These are phyloP conservation scores for Thielaviopsis populi DNA, from an alignment of 2,329 filamentous ascomycete genomes.

Conservation along the genomic window DNA sequence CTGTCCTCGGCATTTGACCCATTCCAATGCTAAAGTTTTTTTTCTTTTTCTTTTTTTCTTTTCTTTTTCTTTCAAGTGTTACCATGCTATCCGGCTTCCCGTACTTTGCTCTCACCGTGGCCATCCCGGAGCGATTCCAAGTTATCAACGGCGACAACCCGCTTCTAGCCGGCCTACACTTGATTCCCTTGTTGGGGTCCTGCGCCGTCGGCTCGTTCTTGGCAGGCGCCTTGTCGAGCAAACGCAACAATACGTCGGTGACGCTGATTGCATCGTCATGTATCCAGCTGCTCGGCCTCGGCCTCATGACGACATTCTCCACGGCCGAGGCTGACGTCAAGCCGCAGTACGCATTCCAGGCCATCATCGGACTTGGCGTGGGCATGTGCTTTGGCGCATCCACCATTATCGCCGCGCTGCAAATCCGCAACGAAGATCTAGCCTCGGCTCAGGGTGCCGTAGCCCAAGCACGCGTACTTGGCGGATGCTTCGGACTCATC, in stretches of 20 bases:
- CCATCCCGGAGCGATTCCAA: conserved; percentile 45
- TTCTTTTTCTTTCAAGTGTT: conserved; percentile 26
- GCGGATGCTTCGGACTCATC: conserved; percentile 43
- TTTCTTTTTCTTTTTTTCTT: too few relatives aligned
- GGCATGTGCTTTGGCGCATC: conserved; percentile 42
- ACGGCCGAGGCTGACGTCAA: conserved; percentile 24
- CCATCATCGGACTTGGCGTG: conserved; percentile 43
- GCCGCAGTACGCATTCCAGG: conserved; percentile 39
- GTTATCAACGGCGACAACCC: conserved; percentile 40
- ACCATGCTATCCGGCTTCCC: conserved; percentile 43
- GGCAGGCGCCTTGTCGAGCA: conserved; percentile 38
- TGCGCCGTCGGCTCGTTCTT: conserved; percentile 42
- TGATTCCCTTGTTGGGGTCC: conserved; percentile 42
- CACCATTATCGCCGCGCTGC: conserved; percentile 41
- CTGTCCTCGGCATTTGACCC: neutral
- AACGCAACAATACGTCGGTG: conserved; percentile 37
- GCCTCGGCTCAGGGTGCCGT: conserved; percentile 45
- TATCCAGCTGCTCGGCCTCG: conserved; percentile 38
- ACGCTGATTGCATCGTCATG: conserved; percentile 35
- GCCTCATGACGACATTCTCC: conserved; percentile 33
- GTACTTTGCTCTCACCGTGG: conserved; percentile 43
- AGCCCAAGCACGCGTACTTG: conserved; percentile 44
- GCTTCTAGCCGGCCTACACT: conserved; percentile 39
- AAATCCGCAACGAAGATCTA: conserved; percentile 34
- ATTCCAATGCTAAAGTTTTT: conserved; percentile 5